These are phyloP conservation scores for Camelina neglecta DNA, from an alignment of 345 rosid species.

Conservation along the genomic window DNA sequence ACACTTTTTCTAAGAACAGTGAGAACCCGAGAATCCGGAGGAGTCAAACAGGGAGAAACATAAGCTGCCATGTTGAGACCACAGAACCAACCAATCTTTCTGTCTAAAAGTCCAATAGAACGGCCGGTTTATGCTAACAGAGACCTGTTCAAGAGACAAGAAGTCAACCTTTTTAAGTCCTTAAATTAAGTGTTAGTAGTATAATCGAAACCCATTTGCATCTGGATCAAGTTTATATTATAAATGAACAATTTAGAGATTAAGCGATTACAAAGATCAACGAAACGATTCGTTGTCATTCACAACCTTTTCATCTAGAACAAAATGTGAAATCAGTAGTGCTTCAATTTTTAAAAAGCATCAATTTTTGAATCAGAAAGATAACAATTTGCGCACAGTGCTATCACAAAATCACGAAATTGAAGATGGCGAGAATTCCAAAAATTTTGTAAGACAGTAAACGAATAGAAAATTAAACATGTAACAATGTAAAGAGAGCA, in stretches of 20 bases:
- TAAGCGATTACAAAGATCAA: neutral
- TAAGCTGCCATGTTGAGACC: constrained; percentile 59
- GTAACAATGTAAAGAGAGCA: constrained; percentile 3
- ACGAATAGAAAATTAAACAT: neutral
- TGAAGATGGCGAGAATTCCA: neutral
- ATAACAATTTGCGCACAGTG: neutral
- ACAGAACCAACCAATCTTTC: constrained; percentile 9
- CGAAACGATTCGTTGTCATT: neutral
- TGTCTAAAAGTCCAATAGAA: neutral
- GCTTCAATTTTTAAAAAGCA: neutral
- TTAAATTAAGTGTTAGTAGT: no score
- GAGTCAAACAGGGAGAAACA: constrained; percentile 53
- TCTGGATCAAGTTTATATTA: neutral
- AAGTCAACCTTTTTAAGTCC: constrained; percentile 25
- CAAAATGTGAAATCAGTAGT: neutral
- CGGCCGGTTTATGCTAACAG: neutral
- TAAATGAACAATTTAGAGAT: constrained; percentile 14
- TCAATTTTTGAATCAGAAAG: neutral
- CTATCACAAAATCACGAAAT: neutral
- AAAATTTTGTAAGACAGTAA: neutral
- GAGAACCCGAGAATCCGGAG: constrained; percentile 58
- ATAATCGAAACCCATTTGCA: constrained; percentile 1
- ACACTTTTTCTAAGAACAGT: constrained; percentile 63
- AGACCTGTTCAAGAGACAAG: constrained; percentile 25
- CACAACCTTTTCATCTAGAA: no score